Evolutionary conservation across 495 filamentous ascomycete species (phyloP).

Genomic region (Lentithecium fluviatile): DNA sequence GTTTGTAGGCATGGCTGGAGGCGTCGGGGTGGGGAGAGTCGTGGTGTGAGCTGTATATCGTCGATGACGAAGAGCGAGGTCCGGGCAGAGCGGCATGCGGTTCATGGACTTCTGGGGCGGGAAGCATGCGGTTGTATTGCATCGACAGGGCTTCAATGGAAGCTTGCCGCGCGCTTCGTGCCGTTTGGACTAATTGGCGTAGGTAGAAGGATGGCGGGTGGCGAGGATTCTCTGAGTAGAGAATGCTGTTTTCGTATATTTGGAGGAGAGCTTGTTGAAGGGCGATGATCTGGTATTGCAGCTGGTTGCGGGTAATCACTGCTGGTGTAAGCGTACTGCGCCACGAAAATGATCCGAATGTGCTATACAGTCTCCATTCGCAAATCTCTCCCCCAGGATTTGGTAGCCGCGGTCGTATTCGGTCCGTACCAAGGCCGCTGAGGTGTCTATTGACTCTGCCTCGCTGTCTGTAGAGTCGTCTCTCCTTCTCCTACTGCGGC

Average conservation of each 20-base stretch:
- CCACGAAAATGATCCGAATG: not conserved
- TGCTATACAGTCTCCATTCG: conserved; percentile 25
- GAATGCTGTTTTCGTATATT: conserved; percentile 17
- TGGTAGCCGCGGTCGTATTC: conserved; percentile 25
- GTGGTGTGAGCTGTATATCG: not conserved
- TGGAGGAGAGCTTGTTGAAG: conserved; percentile 26
- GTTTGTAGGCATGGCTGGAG: not conserved
- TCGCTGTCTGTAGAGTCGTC: conserved; percentile 20
- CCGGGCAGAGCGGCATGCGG: not conserved
- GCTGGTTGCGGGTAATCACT: conserved; percentile 31
- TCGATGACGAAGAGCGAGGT: not conserved
- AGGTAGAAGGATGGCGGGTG: conserved; percentile 12
- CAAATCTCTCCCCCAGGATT: conserved; percentile 21
- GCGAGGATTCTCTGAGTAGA: not conserved
- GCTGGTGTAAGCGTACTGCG: not conserved
- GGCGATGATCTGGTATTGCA: conserved; percentile 27
- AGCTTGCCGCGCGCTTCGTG: conserved; percentile 13
- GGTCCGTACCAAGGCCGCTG: not conserved
- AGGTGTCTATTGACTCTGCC: conserved; percentile 17
- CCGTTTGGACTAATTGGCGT: conserved; percentile 15
- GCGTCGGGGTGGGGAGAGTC: not conserved
- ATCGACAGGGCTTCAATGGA: conserved; percentile 19
- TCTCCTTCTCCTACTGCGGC: not conserved
- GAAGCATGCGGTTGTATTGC: conserved; percentile 28
- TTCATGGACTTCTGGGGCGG: not conserved